Evolutionary conservation across 2,329 filamentous ascomycete species (phyloP).

Genomic region (Trichoderma atroviride): DNA sequence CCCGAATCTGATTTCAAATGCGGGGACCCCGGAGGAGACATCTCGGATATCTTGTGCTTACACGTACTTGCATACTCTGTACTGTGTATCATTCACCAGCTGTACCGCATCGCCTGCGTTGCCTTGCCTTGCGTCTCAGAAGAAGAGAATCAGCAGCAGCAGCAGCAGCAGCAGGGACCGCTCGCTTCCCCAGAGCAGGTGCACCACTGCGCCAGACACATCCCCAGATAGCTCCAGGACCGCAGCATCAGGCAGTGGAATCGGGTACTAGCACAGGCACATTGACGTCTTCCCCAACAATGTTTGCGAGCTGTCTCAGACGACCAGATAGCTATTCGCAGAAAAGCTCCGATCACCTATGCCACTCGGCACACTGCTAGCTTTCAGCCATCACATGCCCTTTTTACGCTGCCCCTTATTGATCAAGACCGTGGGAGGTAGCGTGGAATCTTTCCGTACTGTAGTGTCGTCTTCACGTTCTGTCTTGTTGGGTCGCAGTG

Average conservation of each 20-base stretch:
- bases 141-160: neutral
- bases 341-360: constrained; percentile 17
- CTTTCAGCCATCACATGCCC: constrained; percentile 20
- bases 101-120: neutral
- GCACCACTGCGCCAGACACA: neutral
- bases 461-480: neutral
- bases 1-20: constrained; percentile 23
- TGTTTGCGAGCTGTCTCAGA: constrained; percentile 7
- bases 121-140: neutral
- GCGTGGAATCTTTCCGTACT: neutral
- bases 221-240: neutral
- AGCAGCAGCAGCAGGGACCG: neutral
- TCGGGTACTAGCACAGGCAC: constrained; percentile 21
- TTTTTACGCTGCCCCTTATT: neutral
- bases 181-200: neutral
- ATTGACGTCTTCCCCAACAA: constrained; percentile 16
- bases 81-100: neutral
- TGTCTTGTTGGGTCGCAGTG: neutral
- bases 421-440: neutral
- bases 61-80: neutral
- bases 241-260: constrained; percentile 1
- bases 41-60: constrained; percentile 1
- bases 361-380: neutral
- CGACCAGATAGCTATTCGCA: constrained; percentile 16
- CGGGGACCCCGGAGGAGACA: constrained; percentile 20